Percentiles rank a stretch among this genome's conserved stretches.
phyloP scores from a whole-genome alignment of 805 yeast genomes.

The Barnettozyma pratensis region DNA sequence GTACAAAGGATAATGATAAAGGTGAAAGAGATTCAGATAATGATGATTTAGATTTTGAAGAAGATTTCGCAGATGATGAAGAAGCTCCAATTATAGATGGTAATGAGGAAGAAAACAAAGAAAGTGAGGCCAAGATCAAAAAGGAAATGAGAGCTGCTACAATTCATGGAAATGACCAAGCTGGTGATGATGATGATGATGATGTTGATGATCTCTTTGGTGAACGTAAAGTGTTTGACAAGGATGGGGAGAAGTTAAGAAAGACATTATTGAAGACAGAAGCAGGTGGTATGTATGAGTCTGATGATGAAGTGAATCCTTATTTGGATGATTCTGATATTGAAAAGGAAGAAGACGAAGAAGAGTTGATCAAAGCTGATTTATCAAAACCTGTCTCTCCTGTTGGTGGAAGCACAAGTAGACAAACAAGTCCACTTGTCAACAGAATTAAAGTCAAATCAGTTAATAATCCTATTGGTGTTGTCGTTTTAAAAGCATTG shows the following conservation, averaged over 20 bases:
- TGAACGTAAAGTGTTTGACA: slow-evolving; percentile 68
- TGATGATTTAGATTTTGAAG: slow-evolving; percentile 91
- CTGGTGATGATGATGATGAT: slow-evolving; percentile 47
- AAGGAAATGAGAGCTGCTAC: slow-evolving; percentile 81
- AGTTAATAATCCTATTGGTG: slow-evolving; percentile 42
- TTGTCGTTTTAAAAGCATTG: slow-evolving; percentile 62
- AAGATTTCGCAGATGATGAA: slow-evolving; percentile 97
- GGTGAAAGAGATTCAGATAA: slow-evolving; percentile 67
- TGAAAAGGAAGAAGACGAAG: slow-evolving; percentile 44
- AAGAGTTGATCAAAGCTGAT: slow-evolving; percentile 35
- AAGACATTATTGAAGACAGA: slow-evolving; percentile 82
- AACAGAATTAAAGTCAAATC: slow-evolving; percentile 39
- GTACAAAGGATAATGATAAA: slow-evolving; percentile 31
- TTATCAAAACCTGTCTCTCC: slow-evolving; percentile 25
- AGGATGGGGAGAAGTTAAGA: slow-evolving; percentile 82
- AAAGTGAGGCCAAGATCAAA: slow-evolving; percentile 78
- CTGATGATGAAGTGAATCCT: slow-evolving; percentile 83
- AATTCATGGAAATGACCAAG: slow-evolving; percentile 56
- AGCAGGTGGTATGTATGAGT: slow-evolving; percentile 67
- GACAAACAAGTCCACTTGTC: slow-evolving; percentile 20
- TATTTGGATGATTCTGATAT: slow-evolving; percentile 68
- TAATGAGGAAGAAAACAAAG: slow-evolving; percentile 88
- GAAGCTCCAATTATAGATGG: slow-evolving; percentile 98
- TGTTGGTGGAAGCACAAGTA: slow-evolving; percentile 13
- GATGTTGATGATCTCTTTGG: slow-evolving; percentile 72